A percentile compares a stretch with the other conserved stretches of the same genome.
Conservation (phyloP, 441 rosid genomes). For the Erodium moschatum region DNA sequence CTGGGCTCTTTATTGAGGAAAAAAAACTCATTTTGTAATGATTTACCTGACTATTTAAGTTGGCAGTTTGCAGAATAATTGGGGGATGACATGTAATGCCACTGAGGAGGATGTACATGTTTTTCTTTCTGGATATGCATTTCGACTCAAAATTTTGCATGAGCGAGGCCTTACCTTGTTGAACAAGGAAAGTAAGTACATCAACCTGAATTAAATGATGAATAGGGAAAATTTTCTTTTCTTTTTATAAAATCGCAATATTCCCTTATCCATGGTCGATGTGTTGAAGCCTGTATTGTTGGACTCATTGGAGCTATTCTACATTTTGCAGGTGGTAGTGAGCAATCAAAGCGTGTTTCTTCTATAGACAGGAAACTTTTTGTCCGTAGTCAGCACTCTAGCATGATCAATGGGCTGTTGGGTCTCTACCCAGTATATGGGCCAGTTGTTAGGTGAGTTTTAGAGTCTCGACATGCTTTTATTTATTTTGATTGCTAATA, state of each 20-base stretch:
- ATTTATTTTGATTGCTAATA: background rate
- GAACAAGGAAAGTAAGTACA: conserved; percentile 59
- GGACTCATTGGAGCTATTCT: conserved; percentile 12
- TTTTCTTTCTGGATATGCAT: conserved; percentile 68
- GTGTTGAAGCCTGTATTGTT: background rate
- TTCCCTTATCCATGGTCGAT: conserved; percentile 12
- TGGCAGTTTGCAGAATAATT: conserved; percentile 57
- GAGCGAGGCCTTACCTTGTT: conserved; percentile 79
- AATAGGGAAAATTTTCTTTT: too few relatives aligned
- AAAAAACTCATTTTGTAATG: background rate
- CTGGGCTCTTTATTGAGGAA: conserved; percentile 14
- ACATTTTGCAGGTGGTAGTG: conserved; percentile 41
- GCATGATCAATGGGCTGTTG: conserved; percentile 80
- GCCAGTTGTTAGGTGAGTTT: conserved; percentile 56
- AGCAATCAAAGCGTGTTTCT: conserved; percentile 46
- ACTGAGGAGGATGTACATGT: conserved; percentile 68
- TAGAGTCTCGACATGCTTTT: conserved; percentile 12
- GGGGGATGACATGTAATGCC: conserved; percentile 65
- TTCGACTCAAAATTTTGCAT: conserved; percentile 75
- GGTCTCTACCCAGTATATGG: conserved; percentile 56
- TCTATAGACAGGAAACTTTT: conserved; percentile 60
- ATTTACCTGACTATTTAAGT: conserved; percentile 17
- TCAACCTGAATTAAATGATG: conserved; percentile 11
- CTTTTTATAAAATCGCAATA: background rate
- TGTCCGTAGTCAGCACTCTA: conserved; percentile 73